Evolutionary conservation across 225 moss, liverwort and hornwort genomes (phyloP).

Genomic region (Polytrichum commune): DNA sequence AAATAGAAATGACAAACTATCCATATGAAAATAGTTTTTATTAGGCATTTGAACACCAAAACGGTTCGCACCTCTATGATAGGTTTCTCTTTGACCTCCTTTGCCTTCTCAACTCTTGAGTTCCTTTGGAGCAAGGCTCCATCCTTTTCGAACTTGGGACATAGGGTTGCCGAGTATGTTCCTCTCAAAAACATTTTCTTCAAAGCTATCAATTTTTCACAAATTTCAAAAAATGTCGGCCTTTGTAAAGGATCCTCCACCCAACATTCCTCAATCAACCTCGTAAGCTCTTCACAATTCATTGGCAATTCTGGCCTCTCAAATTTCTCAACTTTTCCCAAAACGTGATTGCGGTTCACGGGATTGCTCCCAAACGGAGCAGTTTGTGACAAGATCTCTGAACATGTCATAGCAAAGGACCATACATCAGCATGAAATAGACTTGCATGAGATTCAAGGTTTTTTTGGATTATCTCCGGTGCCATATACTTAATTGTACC

Average conservation of each 20-base stretch:
- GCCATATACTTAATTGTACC: conserved; percentile 5
- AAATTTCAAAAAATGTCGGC: conserved; percentile 12
- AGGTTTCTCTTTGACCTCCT: background rate
- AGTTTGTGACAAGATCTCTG: background rate
- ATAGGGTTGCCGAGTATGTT: background rate
- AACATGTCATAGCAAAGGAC: background rate
- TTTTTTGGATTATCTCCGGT: background rate
- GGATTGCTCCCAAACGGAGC: no score
- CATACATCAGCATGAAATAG: background rate
- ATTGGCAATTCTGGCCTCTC: conserved; percentile 1
- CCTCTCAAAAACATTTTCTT: background rate
- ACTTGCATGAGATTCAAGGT: background rate
- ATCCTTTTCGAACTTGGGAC: background rate
- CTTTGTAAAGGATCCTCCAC: background rate
- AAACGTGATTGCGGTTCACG: no score
- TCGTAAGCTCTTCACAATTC: conserved; percentile 7
- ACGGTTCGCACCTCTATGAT: background rate
- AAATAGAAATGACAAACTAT: no score
- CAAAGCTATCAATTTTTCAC: background rate
- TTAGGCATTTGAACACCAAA: background rate
- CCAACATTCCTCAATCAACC: conserved; percentile 11
- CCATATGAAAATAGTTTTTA: no score
- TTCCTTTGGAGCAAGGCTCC: background rate
- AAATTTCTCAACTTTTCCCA: no score
- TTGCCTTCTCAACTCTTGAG: background rate